Evolutionary conservation across 1,284 basidiomycete species (phyloP), one percentile per base, ranked within the genome.

Genomic region (Cryptococcus jaspeensis): DNA sequence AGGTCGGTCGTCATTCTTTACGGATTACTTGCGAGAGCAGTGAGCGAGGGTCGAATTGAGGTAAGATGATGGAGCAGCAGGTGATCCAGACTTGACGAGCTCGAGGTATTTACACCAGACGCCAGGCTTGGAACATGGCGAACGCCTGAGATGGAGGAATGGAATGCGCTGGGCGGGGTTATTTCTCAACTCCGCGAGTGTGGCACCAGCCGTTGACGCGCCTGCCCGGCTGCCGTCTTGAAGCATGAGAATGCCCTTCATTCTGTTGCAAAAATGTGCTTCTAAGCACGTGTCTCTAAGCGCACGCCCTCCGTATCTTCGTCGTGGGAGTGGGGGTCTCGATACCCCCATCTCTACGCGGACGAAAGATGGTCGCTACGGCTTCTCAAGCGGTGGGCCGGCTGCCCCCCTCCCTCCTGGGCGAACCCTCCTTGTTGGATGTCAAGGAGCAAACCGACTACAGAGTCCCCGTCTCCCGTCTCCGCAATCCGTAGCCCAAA

Each of bases 1-100:
- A 76, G 64, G 35, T 74, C 70, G 35, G 61, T 56, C 22, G 56
- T 56, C 63, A 64, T 64, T 39, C 42, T 55, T 32, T 35, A 49
- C 32, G 8, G 28, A 35, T n/a, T 52, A n/a, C 35, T 35, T 22
- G 22, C 28, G 9, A 9, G n/a, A n/a, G n/a, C n/a, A n/a, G n/a
- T n/a, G n/a, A n/a, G n/a, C n/a, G n/a, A n/a, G n/a, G n/a, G n/a
- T n/a, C n/a, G n/a, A n/a, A n/a, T n/a, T n/a, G n/a, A n/a, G n/a
- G n/a, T n/a, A n/a, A n/a, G 44, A 45, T 32, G 16, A 25, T 45
- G n/a, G 3, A 45, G 11, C 11, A 41, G 8, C 16, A 12, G 44
- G 28, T 22, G 20, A 28, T 22, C 44, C 16, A 12, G 28, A 32
- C 28, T 9, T 4, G 9, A 12, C 23, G 22, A 47, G 45, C 41